These are phyloP conservation scores for Aureobasidium sp. DNA, from an alignment of 2,329 filamentous ascomycete species.

Conservation along the genomic window DNA sequence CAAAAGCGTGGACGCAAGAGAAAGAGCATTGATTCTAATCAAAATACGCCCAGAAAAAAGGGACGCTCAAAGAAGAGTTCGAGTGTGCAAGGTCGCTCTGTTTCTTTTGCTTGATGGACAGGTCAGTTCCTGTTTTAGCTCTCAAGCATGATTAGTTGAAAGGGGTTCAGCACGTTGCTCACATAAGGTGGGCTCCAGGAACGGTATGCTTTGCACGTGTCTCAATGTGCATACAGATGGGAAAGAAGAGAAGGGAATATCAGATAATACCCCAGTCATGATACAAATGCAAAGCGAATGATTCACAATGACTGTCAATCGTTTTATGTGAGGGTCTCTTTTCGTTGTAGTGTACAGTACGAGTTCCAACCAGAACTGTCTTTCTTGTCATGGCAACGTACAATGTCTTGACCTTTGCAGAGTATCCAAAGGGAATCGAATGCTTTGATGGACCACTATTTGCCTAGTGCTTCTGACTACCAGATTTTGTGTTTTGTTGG, in stretches of 20 bases:
- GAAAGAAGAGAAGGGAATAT: background rate
- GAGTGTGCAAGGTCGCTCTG: constrained; percentile 17
- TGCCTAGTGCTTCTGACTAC: no score
- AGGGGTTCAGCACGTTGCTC: background rate
- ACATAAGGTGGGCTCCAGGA: background rate
- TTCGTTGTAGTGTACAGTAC: no score
- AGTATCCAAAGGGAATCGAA: no score
- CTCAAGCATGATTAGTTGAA: background rate
- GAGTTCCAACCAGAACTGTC: no score
- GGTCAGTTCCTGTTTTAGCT: background rate
- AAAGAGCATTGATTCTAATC: constrained; percentile 20
- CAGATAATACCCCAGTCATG: background rate
- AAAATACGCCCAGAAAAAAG: constrained; percentile 16
- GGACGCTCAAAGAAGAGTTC: constrained; percentile 10
- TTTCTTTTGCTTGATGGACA: constrained; percentile 14
- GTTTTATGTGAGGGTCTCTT: no score
- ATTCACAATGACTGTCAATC: background rate
- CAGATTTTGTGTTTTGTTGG: no score
- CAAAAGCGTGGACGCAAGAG: constrained; percentile 23
- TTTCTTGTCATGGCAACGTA: no score
- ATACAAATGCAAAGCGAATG: background rate
- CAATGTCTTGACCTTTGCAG: no score
- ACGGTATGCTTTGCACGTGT: background rate
- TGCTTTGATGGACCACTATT: no score
- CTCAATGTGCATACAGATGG: background rate